phyloP scores from a whole-genome alignment of 169 alveolate species.

The Theileria orientalis region DNA sequence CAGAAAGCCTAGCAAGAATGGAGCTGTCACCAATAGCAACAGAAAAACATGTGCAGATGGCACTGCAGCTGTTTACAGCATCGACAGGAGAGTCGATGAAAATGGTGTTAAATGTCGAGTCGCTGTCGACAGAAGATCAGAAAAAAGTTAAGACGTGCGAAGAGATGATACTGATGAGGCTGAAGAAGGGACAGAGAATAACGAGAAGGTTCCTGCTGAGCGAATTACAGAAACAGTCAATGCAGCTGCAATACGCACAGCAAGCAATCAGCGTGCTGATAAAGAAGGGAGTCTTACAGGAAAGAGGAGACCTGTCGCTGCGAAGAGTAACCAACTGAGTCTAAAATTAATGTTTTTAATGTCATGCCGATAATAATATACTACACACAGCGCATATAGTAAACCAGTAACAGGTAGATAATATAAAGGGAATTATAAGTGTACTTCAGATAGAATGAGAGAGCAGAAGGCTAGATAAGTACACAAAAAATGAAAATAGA shows the following conservation, averaged over 20 bases:
- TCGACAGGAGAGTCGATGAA: constrained; percentile 88
- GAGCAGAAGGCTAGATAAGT: background rate
- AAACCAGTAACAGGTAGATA: background rate
- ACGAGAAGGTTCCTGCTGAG: constrained; percentile 74
- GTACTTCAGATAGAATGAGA: background rate
- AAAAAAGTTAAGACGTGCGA: constrained; percentile 81
- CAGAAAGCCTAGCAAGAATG: constrained; percentile 91
- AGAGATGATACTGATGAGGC: constrained; percentile 77
- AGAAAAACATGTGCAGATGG: constrained; percentile 87
- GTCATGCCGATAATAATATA: background rate
- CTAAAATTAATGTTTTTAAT: background rate
- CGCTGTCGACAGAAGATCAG: constrained; percentile 81
- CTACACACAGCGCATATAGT: background rate
- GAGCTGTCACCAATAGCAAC: constrained; percentile 84
- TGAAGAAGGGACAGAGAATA: constrained; percentile 81
- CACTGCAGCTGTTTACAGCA: constrained; percentile 84
- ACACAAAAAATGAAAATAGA: background rate
- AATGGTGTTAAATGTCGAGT: constrained; percentile 76
- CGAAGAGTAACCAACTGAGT: constrained; percentile 65
- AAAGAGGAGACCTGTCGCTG: constrained; percentile 82
- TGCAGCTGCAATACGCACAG: constrained; percentile 68
- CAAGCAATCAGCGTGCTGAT: constrained; percentile 77
- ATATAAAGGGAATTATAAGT: background rate
- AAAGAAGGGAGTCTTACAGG: constrained; percentile 80
- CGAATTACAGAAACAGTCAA: constrained; percentile 77